Percentiles rank a stretch among this genome's conserved stretches.
phyloP scores from a whole-genome alignment of 1,284 basidiomycete species.

The Tilletia indica region DNA sequence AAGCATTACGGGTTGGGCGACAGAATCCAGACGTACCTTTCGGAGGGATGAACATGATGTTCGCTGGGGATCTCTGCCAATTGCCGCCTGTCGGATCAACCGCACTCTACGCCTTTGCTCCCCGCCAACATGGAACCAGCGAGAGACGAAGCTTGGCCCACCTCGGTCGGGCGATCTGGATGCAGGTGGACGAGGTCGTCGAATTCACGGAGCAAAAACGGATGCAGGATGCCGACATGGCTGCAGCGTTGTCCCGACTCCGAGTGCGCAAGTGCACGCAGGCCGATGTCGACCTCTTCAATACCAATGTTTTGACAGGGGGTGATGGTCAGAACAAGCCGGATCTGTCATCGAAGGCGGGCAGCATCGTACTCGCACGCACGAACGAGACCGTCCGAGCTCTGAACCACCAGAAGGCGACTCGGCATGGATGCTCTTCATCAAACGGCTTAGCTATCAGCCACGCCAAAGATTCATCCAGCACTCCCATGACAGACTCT shows the following conservation, averaged over 20 bases:
- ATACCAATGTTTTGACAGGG: not conserved
- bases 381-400: not conserved
- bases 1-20: not conserved
- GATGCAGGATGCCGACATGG: not conserved
- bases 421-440: not conserved
- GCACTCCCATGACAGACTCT: not conserved
- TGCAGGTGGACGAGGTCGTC: not conserved
- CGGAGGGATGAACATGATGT: not conserved
- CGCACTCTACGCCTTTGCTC: not conserved
- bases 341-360: not conserved
- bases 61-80: not conserved
- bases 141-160: not conserved
- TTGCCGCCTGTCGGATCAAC: not conserved
- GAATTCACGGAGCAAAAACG: too few species aligned
- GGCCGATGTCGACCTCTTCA: not conserved
- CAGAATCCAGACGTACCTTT: not conserved
- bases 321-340: not conserved
- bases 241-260: not conserved
- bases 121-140: too few species aligned
- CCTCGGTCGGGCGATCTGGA: not conserved
- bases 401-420: not conserved
- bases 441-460: not conserved
- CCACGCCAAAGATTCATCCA: not conserved
- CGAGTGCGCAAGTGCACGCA: not conserved
- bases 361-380: not conserved